A percentile compares a stretch with the other conserved stretches of the same genome.
Conservation (phyloP, 1,139 yeast species). For the Pneumocystis canis region DNA sequence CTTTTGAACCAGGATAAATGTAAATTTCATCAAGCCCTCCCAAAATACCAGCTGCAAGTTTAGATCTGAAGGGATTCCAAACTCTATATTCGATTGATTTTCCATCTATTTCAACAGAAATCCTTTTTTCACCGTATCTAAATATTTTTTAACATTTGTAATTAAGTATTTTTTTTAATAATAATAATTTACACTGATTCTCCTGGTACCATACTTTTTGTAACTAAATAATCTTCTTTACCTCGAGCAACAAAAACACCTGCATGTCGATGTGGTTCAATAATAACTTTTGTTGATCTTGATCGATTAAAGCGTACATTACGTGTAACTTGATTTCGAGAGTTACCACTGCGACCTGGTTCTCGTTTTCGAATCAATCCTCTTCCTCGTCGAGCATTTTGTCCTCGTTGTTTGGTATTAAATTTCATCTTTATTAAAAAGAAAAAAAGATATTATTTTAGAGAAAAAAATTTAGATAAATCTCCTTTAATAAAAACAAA, state of each 20-base stretch:
- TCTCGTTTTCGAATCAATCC: conserved; percentile 21
- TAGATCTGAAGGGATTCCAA: conserved; percentile 99
- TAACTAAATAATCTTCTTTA: conserved; percentile 93
- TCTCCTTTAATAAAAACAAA: too few species aligned
- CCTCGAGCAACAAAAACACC: conserved; percentile 95
- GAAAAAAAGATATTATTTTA: too few species aligned
- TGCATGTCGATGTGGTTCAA: conserved; percentile 97
- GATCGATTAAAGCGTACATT: conserved; percentile 34
- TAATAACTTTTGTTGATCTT: conserved; percentile 90
- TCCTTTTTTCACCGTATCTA: conserved; percentile 55
- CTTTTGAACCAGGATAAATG: conserved; percentile 96
- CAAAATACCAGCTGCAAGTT: conserved; percentile 98
- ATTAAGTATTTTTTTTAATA: background rate
- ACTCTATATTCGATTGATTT: conserved; percentile 97
- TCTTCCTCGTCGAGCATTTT: conserved; percentile 14
- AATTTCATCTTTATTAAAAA: too few species aligned
- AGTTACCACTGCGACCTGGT: conserved; percentile 34
- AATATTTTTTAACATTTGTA: background rate
- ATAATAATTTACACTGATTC: conserved; percentile 68
- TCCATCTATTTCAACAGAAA: conserved; percentile 72
- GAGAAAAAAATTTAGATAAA: too few species aligned
- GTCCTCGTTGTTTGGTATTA: background rate
- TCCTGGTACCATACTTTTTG: conserved; percentile 95
- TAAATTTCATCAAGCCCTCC: conserved; percentile 98
- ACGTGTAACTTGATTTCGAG: conserved; percentile 42